Base-by-base conservation (phyloP, 352 stramenopile species). In the Saprolegnia diclina region DNA sequence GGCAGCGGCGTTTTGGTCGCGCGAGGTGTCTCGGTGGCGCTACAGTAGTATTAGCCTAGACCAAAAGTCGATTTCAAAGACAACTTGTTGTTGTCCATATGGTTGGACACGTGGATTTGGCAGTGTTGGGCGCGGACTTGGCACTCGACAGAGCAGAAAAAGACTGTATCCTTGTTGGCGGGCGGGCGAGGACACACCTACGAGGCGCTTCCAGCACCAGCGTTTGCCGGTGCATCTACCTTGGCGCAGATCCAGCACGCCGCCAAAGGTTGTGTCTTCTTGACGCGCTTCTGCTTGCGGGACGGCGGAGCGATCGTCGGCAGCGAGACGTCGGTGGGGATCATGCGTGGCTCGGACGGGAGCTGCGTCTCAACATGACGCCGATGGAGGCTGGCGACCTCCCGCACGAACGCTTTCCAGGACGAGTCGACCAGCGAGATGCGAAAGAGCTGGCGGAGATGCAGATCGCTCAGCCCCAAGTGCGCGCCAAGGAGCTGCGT, bases 351-450 rank as follows among this genome's bases (percentile, higher is more conserved):
- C 53, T 7, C 1, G 42, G 26, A 9, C 9, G 42, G 3, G 22
- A 53, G 57, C 57, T 18, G 57, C 16, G 22, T n/a, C 18, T 59
- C 56, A 3, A 50, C 21, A 40, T 69, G 63, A 13, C 52, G 22
- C 7, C 53, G 29, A 38, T 69, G 63, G 21, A 69, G 45, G 26
- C 19, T 48, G 7, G 44, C 63, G 13, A 69, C 44, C 13, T 69
- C 63, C 9, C 46, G 63, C 35, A 69, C 63, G 22, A 69, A 61
- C 22, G 13, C 42, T 61, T 62, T 69, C 63, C 63, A 69, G 7
- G 24, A 38, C 24, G 46, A 29, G 40, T 69, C 63, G 13, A 22
- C 45, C 16, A 48, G 48, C n/a, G 1, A 1, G 14, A 69, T 18
- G 24, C 46, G 29, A 38, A 69, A 69, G 11, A 69, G 50, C 14